Percentiles rank a stretch among this genome's conserved stretches.
phyloP scores from a whole-genome alignment of 306 rosid genomes.

The Carpinus fangiana region DNA sequence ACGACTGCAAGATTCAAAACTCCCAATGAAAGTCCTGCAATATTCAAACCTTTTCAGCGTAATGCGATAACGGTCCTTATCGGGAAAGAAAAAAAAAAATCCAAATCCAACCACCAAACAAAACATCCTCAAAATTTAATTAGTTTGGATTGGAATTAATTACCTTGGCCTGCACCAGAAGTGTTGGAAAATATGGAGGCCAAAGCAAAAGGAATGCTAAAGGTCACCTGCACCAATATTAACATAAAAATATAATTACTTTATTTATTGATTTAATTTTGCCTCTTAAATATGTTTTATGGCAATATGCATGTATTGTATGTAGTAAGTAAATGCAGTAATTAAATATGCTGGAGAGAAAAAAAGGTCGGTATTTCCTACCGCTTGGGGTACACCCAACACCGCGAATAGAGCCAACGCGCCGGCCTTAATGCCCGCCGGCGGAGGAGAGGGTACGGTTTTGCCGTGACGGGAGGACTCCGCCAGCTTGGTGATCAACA shows the following conservation, averaged over 20 bases:
- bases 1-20: conserved; percentile 76
- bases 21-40: conserved; percentile 79
- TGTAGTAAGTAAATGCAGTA: too few relatives aligned
- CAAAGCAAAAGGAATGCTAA: conserved; percentile 83
- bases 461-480: conserved; percentile 19
- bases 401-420: conserved; percentile 69
- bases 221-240: conserved; percentile 55
- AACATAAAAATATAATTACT: background rate
- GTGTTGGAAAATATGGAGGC: conserved; percentile 75
- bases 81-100: too few relatives aligned
- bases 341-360: too few relatives aligned
- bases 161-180: conserved; percentile 92
- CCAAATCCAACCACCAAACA: too few relatives aligned
- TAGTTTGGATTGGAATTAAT: background rate
- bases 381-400: conserved; percentile 78
- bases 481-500: conserved; percentile 68
- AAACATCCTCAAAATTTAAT: background rate
- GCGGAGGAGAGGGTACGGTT: conserved; percentile 27
- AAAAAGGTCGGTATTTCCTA: conserved; percentile 6
- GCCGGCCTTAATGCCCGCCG: conserved; percentile 44
- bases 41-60: background rate
- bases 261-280: too few relatives aligned
- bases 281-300: too few relatives aligned
- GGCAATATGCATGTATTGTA: too few relatives aligned
- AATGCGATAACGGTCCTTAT: too few relatives aligned